Evolutionary conservation across 345 rosid species (phyloP).

Genomic region (Sonneratia caseolaris): DNA sequence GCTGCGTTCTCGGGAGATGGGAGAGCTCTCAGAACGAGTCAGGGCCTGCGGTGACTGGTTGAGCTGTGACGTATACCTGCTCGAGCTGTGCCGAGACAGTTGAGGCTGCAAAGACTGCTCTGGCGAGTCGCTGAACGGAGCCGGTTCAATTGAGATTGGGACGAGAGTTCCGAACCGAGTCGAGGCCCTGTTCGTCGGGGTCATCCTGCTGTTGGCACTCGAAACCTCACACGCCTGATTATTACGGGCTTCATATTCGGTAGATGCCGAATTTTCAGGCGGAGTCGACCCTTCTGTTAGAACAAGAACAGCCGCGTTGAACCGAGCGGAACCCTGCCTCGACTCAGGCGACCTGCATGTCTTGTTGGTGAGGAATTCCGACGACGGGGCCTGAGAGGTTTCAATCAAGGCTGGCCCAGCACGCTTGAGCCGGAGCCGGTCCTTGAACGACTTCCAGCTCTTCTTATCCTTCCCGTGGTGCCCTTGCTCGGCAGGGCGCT

Average conservation of each 20-base stretch:
- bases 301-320: slow-evolving; percentile 11
- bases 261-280: not conserved
- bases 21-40: slow-evolving; percentile 6
- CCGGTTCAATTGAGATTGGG: slow-evolving; percentile 11
- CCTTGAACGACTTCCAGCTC: slow-evolving; percentile 75
- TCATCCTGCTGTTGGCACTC: not conserved
- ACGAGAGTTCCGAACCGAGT: slow-evolving; percentile 25
- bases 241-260: slow-evolving; percentile 14
- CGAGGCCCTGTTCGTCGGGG: slow-evolving; percentile 17
- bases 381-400: slow-evolving; percentile 43
- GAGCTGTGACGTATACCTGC: slow-evolving; percentile 10
- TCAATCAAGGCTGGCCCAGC: slow-evolving; percentile 35
- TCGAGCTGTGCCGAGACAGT: slow-evolving; percentile 39
- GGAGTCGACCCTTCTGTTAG: slow-evolving; percentile 8
- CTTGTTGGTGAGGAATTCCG: slow-evolving; percentile 37
- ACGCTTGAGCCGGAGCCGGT: slow-evolving; percentile 55
- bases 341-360: slow-evolving; percentile 18
- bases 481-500: slow-evolving; percentile 1
- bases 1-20: not conserved
- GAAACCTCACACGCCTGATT: not conserved
- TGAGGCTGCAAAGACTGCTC: slow-evolving; percentile 25
- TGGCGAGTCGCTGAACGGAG: slow-evolving; percentile 18
- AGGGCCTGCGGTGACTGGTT: not conserved
- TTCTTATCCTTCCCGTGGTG: slow-evolving; percentile 40
- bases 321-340: slow-evolving; percentile 14